These are phyloP conservation scores for Edaphochlamys debaryana DNA, from an alignment of 139 green algal species.

Conservation along the genomic window DNA sequence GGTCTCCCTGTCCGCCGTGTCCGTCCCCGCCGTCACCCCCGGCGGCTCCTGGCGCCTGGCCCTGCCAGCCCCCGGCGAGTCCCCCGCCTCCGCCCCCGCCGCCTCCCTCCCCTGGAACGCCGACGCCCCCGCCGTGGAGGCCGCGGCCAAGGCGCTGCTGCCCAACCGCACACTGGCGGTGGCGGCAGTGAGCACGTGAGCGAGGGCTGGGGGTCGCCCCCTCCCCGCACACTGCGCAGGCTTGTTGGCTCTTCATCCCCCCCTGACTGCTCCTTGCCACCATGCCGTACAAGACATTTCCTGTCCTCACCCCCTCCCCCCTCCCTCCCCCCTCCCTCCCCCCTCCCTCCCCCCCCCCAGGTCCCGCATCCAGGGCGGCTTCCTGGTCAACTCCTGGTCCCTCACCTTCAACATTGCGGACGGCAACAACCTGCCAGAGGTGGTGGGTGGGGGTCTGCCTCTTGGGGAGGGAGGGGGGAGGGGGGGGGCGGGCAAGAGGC, in stretches of 20 bases:
- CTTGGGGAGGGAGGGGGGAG: no score
- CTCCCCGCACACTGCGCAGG: no score
- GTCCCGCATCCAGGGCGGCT: no score
- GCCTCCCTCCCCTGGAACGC: neutral
- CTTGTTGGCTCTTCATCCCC: no score
- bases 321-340: no score
- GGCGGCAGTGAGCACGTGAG: neutral
- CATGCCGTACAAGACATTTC: no score
- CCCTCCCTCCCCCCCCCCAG: no score
- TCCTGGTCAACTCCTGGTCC: neutral
- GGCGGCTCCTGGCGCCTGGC: neutral
- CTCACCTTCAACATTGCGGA: neutral
- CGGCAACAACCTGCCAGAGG: neutral
- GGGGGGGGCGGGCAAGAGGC: no score
- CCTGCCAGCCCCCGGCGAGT: no score
- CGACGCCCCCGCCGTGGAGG: neutral
- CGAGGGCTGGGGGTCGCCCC: neutral
- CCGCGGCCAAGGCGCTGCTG: neutral
- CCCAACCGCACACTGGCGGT: no score
- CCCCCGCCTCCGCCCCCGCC: neutral
- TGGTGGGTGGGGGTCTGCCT: neutral
- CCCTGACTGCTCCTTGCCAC: no score
- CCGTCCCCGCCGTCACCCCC: neutral
- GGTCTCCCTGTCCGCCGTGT: neutral
- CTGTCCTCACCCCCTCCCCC: no score